phyloP scores from a whole-genome alignment of 2,329 filamentous ascomycete genomes.

The Cephalotrichum gorgonifer region DNA sequence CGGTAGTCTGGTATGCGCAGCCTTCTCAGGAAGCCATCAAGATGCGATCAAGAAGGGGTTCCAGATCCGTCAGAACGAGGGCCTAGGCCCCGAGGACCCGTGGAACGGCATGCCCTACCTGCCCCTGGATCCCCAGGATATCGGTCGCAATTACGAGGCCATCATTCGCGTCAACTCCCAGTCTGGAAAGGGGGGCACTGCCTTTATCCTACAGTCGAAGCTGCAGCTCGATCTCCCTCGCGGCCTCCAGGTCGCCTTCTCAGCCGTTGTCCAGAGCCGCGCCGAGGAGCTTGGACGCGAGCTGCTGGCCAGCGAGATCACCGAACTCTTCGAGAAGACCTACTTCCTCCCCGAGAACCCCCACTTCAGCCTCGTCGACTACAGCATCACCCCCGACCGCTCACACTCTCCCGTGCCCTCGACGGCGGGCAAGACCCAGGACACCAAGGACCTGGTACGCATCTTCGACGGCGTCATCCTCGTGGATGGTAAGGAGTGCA shows the following conservation, averaged over 20 bases:
- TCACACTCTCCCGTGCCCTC: slow-evolving; percentile 63
- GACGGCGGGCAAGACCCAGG: slow-evolving; percentile 58
- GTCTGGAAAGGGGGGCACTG: slow-evolving; percentile 85
- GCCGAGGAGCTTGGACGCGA: slow-evolving; percentile 78
- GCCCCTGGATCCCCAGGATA: slow-evolving; percentile 84
- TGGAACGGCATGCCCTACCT: slow-evolving; percentile 71
- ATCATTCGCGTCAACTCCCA: slow-evolving; percentile 99
- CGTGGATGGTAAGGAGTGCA: slow-evolving; percentile 71
- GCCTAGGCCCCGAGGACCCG: slow-evolving; percentile 44
- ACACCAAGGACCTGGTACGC: slow-evolving; percentile 68
- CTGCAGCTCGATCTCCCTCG: slow-evolving; percentile 88
- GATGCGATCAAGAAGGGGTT: slow-evolving; percentile 63
- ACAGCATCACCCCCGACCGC: slow-evolving; percentile 79
- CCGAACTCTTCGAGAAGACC: slow-evolving; percentile 74
- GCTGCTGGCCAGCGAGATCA: slow-evolving; percentile 74
- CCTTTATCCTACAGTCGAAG: slow-evolving; percentile 85
- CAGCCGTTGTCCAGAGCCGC: slow-evolving; percentile 70
- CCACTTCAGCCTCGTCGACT: slow-evolving; percentile 80
- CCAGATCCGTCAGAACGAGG: slow-evolving; percentile 30
- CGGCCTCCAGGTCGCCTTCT: slow-evolving; percentile 85
- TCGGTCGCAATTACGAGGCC: slow-evolving; percentile 90
- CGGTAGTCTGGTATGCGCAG: slow-evolving; percentile 71
- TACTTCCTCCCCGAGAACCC: slow-evolving; percentile 81
- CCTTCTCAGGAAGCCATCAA: slow-evolving; percentile 77
- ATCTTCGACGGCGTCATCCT: slow-evolving; percentile 77